Percentiles rank a stretch among this genome's conserved stretches.
Evolutionary conservation across 192 early-diverging fungal species (phyloP).

Genomic region (Linnemannia hyalina): DNA sequence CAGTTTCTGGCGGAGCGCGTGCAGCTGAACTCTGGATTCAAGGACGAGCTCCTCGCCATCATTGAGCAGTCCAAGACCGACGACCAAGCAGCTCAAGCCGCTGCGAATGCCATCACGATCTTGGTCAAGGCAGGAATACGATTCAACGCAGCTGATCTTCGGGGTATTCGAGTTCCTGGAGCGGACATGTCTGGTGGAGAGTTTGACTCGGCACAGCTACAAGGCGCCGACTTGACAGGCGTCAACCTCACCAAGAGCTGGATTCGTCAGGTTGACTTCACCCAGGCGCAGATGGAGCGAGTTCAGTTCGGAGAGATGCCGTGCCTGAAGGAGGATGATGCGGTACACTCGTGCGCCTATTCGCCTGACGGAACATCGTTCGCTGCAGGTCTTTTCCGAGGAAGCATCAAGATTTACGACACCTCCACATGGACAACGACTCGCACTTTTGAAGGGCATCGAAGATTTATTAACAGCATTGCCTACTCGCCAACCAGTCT

Average conservation of each 20-base stretch:
- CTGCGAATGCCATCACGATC: constrained; percentile 21
- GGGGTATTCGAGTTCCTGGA: constrained; percentile 20
- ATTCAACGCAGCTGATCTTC: constrained; percentile 11
- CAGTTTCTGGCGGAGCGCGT: not conserved
- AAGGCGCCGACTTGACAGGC: not conserved
- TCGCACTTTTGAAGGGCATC: not conserved
- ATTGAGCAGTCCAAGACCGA: not conserved
- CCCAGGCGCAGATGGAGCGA: constrained; percentile 3
- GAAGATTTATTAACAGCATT: not conserved
- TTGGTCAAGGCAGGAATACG: not conserved
- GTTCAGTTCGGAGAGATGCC: constrained; percentile 14
- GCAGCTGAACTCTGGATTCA: not conserved
- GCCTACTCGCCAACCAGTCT: not conserved
- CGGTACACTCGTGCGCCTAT: not conserved
- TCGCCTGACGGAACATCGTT: not conserved
- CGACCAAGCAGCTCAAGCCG: not conserved
- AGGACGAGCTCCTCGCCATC: not conserved
- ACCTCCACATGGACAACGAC: not conserved
- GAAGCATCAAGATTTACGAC: not conserved
- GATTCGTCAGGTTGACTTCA: constrained; percentile 2
- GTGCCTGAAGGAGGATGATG: not conserved
- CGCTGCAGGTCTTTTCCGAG: not conserved
- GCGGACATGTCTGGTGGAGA: constrained; percentile 11
- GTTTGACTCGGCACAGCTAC: constrained; percentile 9
- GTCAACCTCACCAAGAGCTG: constrained; percentile 3